phyloP scores from a whole-genome alignment of 352 stramenopile genomes.

The Globisporangium ultimum region DNA sequence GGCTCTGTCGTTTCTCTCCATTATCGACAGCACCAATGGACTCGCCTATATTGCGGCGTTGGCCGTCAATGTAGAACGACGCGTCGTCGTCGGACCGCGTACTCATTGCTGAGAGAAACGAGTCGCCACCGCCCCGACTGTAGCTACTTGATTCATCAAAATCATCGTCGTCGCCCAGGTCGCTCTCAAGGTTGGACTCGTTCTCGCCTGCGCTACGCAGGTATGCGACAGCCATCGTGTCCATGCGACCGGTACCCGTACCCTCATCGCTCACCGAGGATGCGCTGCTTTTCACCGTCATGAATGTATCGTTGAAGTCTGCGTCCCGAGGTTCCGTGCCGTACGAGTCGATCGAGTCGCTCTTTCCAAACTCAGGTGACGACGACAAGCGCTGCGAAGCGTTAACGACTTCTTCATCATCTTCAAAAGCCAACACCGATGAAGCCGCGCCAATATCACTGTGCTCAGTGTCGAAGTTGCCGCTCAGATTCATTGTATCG shows the following conservation, averaged over 20 bases:
- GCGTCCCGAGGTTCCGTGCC: constrained; percentile 4
- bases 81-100: constrained; percentile 57
- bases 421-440: constrained; percentile 3
- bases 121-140: constrained; percentile 25
- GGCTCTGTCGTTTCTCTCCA: constrained; percentile 3
- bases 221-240: constrained; percentile 24
- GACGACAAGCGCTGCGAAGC: constrained; percentile 10
- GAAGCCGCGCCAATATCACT: constrained; percentile 1
- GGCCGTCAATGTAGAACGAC: constrained; percentile 47
- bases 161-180: constrained; percentile 27
- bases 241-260: constrained; percentile 10
- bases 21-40: background rate
- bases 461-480: constrained; percentile 3
- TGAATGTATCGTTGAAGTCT: constrained; percentile 16
- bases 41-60: constrained; percentile 13
- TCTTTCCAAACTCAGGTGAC: background rate
- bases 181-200: constrained; percentile 13
- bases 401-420: constrained; percentile 16
- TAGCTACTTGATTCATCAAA: constrained; percentile 25
- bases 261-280: constrained; percentile 12
- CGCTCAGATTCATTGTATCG: background rate
- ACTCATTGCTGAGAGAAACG: constrained; percentile 58
- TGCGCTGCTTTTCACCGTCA: constrained; percentile 4
- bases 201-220: constrained; percentile 25
- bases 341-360: constrained; percentile 11